These are phyloP conservation scores for Fusarium sambucinum DNA, from an alignment of 2,329 filamentous ascomycete species.

Conservation along the genomic window DNA sequence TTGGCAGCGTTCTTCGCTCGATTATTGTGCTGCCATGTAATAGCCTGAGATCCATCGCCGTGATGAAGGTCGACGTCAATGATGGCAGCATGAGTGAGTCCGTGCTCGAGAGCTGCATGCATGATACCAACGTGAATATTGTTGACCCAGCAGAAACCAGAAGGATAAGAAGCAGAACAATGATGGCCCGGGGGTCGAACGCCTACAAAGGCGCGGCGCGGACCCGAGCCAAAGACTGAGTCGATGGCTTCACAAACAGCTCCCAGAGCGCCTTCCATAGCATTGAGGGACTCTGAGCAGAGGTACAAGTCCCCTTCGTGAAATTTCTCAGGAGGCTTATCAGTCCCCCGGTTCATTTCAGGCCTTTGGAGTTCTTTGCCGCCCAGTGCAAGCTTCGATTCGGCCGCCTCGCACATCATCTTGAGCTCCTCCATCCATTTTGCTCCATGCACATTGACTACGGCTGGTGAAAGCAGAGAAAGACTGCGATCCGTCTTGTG, in stretches of 20 bases:
- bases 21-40: slow-evolving; percentile 90
- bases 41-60: slow-evolving; percentile 94
- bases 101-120: slow-evolving; percentile 85
- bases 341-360: slow-evolving; percentile 66
- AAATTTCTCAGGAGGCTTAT: slow-evolving; percentile 67
- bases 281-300: slow-evolving; percentile 84
- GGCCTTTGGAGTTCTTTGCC: slow-evolving; percentile 83
- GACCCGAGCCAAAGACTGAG: slow-evolving; percentile 75
- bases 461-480: slow-evolving; percentile 77
- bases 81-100: slow-evolving; percentile 92
- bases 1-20: slow-evolving; percentile 72
- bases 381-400: slow-evolving; percentile 79
- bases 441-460: slow-evolving; percentile 89
- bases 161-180: slow-evolving; percentile 88
- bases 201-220: slow-evolving; percentile 87
- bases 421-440: slow-evolving; percentile 96
- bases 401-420: slow-evolving; percentile 84
- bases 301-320: slow-evolving; percentile 94
- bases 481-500: slow-evolving; percentile 81
- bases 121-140: slow-evolving; percentile 98
- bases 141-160: slow-evolving; percentile 98
- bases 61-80: slow-evolving; percentile 94
- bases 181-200: slow-evolving; percentile 96
- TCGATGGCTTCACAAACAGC: slow-evolving; percentile 96
- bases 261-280: slow-evolving; percentile 90